Base-by-base conservation (phyloP, 345 rosid genomes). In the Camelina sativa region DNA sequence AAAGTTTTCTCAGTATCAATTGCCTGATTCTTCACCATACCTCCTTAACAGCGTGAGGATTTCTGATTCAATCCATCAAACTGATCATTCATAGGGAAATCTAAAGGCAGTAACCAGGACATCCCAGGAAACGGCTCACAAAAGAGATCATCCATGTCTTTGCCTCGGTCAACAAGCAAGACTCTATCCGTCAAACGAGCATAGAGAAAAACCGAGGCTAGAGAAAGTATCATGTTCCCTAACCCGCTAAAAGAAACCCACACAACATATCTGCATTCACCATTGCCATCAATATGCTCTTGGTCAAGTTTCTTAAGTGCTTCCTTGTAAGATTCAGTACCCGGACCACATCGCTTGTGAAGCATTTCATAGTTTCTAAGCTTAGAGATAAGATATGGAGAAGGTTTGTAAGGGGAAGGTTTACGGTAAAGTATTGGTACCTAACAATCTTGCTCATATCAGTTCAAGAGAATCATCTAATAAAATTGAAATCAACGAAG, bases 181-280 rank as follows among this genome's bases (percentile, higher is more conserved):
- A 83, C 84, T 72, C 79, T 75, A 50, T 80, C 73, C 1, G 82
- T 83, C 19, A 83, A 67, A 55, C 80, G 82, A 4, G 84, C 82
- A 4, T 80, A 83, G 12, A 84, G 87, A 61, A 82, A 84, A 23
- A 83, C 77, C 4, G 87, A 82, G 15, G 87, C 62, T 46, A 84
- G 56, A 79, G 80, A 73, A 23, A 84, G 73, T 23, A 84, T 84
- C 64, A 84, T 60, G 44, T 84, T 82, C 43, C 87, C 87, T 56
- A 82, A 34, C 16, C 85, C 85, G 19, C 80, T 59, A 22, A 47
- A 67, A 19, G 83, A 62, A 53, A 82, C 34, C 80, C 82, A 84
- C 61, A 84, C 83, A 11, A 80, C 72, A 17, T 82, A 82, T 20
- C 62, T 84, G 62, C 85, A 84, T 43, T 69, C 80, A 30, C 67